phyloP scores from a whole-genome alignment of 176 grass and related monocot species.

The Paspalum vaginatum region DNA sequence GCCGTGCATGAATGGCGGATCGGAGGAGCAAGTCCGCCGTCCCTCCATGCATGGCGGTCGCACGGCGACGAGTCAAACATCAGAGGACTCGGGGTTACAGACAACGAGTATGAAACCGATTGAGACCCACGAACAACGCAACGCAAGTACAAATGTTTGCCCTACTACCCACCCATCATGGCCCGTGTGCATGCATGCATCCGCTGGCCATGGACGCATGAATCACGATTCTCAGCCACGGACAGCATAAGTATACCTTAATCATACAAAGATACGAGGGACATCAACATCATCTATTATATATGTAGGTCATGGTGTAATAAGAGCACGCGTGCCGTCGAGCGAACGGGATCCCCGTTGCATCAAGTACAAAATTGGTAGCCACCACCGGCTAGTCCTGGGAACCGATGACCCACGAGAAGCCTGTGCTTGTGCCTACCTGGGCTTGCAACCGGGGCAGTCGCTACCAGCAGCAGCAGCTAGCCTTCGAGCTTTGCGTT shows the following conservation, averaged over 20 bases:
- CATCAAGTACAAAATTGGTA: constrained; percentile 68
- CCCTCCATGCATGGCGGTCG: constrained; percentile 16
- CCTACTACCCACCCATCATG: neutral
- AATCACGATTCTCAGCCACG: neutral
- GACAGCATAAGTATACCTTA: too few species aligned
- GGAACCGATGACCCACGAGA: neutral
- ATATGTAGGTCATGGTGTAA: constrained; percentile 11
- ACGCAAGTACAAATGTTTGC: neutral
- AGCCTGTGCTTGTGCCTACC: constrained; percentile 25
- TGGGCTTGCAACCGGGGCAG: constrained; percentile 43
- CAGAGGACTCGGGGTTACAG: neutral
- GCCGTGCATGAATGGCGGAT: neutral
- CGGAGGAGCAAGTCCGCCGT: neutral
- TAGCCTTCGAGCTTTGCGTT: neutral
- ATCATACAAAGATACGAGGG: too few species aligned
- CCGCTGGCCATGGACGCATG: neutral
- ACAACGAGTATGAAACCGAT: neutral
- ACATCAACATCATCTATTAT: constrained; percentile 21
- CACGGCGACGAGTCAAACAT: neutral
- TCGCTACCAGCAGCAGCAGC: constrained; percentile 23
- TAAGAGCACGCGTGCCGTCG: neutral
- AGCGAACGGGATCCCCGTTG: constrained; percentile 34
- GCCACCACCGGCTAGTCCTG: neutral
- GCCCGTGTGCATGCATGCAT: neutral
- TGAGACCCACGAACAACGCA: neutral